A percentile compares a stretch with the other conserved stretches of the same genome.
phyloP scores from a whole-genome alignment of 129 eudicot species.

The Oenanthe sinensis region DNA sequence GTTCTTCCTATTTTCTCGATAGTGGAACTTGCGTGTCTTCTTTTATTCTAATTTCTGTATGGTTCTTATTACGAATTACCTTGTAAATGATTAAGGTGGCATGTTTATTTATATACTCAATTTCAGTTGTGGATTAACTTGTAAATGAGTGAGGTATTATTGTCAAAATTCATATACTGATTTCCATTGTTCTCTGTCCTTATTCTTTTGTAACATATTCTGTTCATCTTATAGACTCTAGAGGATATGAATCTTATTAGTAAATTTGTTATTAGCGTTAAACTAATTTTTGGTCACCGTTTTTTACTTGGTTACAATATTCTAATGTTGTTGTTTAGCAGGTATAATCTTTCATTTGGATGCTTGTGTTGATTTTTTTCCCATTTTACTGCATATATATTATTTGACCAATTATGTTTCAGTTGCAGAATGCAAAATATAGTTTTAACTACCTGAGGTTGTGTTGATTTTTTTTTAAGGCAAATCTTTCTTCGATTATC shows the following conservation, averaged over 20 bases:
- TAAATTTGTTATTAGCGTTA: neutral
- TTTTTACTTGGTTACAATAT: neutral
- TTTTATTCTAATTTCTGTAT: neutral
- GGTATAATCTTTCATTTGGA: neutral
- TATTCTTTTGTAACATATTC: too few species aligned
- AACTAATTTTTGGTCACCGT: neutral
- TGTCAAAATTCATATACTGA: neutral
- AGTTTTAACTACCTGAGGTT: neutral
- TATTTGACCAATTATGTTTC: neutral
- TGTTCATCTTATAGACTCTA: neutral
- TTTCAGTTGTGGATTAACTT: neutral
- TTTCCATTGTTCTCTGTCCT: neutral
- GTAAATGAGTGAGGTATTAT: neutral
- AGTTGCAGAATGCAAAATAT: neutral
- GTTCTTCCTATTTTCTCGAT: neutral
- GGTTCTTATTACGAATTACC: neutral
- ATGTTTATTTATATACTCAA: neutral
- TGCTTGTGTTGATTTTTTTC: neutral
- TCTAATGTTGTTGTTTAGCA: neutral
- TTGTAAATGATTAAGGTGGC: neutral
- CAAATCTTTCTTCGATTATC: neutral
- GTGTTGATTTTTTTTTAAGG: neutral
- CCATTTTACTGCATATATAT: neutral
- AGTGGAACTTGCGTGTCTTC: neutral
- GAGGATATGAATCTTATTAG: neutral